phyloP scores from a whole-genome alignment of 257 asterid species.

The Penstemon eatonii region DNA sequence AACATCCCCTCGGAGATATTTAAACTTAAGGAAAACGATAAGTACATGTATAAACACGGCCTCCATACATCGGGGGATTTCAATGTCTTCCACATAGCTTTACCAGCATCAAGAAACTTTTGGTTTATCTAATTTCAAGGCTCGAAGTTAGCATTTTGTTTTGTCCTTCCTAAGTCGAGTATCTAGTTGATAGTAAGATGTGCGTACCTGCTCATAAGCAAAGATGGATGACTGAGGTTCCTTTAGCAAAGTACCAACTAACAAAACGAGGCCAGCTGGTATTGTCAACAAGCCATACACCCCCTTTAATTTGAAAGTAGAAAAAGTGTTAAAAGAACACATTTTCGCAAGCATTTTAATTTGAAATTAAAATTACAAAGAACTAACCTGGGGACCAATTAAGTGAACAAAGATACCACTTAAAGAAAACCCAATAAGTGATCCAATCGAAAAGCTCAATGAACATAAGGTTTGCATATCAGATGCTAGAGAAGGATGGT shows the following conservation, averaged over 20 bases:
- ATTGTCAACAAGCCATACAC: slow-evolving; percentile 80
- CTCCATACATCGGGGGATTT: slow-evolving; percentile 80
- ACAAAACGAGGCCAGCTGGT: slow-evolving; percentile 76
- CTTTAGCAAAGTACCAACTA: slow-evolving; percentile 74
- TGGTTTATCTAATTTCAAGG: slow-evolving; percentile 61
- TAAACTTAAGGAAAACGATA: slow-evolving; percentile 69
- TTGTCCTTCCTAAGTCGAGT: neutral
- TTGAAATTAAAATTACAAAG: neutral
- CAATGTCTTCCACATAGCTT: slow-evolving; percentile 85
- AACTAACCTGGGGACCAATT: slow-evolving; percentile 81
- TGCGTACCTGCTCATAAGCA: slow-evolving; percentile 61
- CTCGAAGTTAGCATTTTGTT: slow-evolving; percentile 23
- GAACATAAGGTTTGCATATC: slow-evolving; percentile 96
- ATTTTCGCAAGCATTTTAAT: neutral
- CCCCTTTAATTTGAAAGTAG: slow-evolving; percentile 50
- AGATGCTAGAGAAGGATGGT: slow-evolving; percentile 76
- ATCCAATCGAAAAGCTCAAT: slow-evolving; percentile 81
- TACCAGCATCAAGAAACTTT: slow-evolving; percentile 69
- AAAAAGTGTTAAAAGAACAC: slow-evolving; percentile 10
- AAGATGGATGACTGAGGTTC: slow-evolving; percentile 53
- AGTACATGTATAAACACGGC: slow-evolving; percentile 88
- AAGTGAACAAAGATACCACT: slow-evolving; percentile 88
- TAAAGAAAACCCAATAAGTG: slow-evolving; percentile 74
- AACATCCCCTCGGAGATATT: slow-evolving; percentile 87
- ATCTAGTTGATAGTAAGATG: slow-evolving; percentile 10